Conservation (phyloP, 2,329 filamentous ascomycete genomes). For the Paraphoma chrysanthemicola region DNA sequence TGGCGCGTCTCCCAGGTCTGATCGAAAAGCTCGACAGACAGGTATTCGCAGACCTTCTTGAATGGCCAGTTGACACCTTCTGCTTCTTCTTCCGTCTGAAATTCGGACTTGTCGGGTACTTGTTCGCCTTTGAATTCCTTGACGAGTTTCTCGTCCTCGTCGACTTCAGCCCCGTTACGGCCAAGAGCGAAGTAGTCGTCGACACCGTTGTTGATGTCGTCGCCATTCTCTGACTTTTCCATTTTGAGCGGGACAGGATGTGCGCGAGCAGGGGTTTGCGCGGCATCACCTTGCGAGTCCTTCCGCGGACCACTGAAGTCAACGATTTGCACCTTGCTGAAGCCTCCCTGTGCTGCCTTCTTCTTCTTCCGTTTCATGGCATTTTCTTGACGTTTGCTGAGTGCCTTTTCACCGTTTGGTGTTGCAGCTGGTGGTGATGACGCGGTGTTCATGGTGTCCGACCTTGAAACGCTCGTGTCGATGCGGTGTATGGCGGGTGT, state of each 20-base stretch:
- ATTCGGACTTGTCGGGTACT: conserved; percentile 82
- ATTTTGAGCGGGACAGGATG: conserved; percentile 61
- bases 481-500: conserved; percentile 54
- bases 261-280: conserved; percentile 57
- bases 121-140: conserved; percentile 91
- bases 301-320: conserved; percentile 77
- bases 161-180: conserved; percentile 67
- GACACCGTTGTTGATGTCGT: conserved; percentile 50
- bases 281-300: conserved; percentile 65
- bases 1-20: conserved; percentile 94
- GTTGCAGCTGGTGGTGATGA: conserved; percentile 55
- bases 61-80: conserved; percentile 92
- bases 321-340: conserved; percentile 87
- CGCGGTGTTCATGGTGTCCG: conserved; percentile 53
- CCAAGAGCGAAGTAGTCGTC: conserved; percentile 92
- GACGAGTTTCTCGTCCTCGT: conserved; percentile 91
- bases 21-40: conserved; percentile 93
- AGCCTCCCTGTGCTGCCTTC: conserved; percentile 84
- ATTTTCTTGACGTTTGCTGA: conserved; percentile 94
- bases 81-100: conserved; percentile 78
- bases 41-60: conserved; percentile 89
- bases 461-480: conserved; percentile 57
- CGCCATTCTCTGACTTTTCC: conserved; percentile 68
- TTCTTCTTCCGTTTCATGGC: conserved; percentile 94
- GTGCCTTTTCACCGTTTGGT: conserved; percentile 52